Evolutionary conservation across 1,139 yeast species (phyloP).

Genomic region (Debaryomycetaceae sp.): DNA sequence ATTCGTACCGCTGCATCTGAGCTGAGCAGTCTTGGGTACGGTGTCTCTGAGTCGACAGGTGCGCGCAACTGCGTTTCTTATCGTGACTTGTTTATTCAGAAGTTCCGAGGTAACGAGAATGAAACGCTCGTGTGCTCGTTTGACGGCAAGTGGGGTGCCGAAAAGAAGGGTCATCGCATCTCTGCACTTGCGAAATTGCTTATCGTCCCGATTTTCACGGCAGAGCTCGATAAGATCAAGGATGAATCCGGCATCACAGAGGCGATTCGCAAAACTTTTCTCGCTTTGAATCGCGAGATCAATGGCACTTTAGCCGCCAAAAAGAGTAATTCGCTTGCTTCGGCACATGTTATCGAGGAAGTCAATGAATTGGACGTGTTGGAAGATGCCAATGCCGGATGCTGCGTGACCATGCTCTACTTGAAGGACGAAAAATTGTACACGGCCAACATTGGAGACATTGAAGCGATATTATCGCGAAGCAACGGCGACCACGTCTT

Average conservation of each 20-base stretch:
- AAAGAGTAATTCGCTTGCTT: slow-evolving; percentile 16
- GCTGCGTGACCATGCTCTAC: slow-evolving; percentile 74
- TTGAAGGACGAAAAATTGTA: slow-evolving; percentile 60
- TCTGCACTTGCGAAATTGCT: slow-evolving; percentile 68
- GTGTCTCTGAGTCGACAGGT: slow-evolving; percentile 85
- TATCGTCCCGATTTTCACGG: slow-evolving; percentile 51
- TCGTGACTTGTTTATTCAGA: slow-evolving; percentile 79
- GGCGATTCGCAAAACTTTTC: slow-evolving; percentile 72
- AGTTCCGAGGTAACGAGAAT: slow-evolving; percentile 72
- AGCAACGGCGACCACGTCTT: slow-evolving; percentile 70
- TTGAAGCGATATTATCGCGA: slow-evolving; percentile 69
- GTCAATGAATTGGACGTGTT: slow-evolving; percentile 28
- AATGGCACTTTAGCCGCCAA: slow-evolving; percentile 30
- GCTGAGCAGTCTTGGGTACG: slow-evolving; percentile 68
- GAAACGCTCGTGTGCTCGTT: slow-evolving; percentile 69
- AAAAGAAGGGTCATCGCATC: slow-evolving; percentile 53
- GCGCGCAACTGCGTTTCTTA: slow-evolving; percentile 54
- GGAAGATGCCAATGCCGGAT: slow-evolving; percentile 75
- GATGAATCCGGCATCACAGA: slow-evolving; percentile 37
- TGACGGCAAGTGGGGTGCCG: slow-evolving; percentile 65
- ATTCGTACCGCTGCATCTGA: slow-evolving; percentile 89
- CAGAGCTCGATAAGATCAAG: slow-evolving; percentile 46
- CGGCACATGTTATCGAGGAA: slow-evolving; percentile 24
- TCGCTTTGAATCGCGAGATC: slow-evolving; percentile 72
- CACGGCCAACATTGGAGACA: slow-evolving; percentile 87